These are phyloP conservation scores for Protea cynaroides DNA, from an alignment of 164 flowering plant species.

Conservation along the genomic window DNA sequence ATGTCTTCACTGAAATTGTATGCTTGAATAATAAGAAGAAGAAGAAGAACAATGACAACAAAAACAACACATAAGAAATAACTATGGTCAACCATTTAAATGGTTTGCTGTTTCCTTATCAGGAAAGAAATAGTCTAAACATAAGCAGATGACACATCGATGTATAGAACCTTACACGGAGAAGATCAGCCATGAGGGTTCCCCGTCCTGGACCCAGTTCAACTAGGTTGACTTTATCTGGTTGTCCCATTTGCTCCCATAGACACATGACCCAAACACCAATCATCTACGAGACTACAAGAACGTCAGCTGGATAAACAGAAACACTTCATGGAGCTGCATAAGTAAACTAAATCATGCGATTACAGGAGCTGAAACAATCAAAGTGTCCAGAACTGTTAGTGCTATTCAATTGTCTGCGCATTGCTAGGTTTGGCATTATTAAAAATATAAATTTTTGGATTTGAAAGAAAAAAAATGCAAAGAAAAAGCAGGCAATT, in stretches of 20 bases:
- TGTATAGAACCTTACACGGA: conserved; percentile 49
- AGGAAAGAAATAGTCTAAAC: not conserved
- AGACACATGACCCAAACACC: conserved; percentile 94
- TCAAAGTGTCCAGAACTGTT: not conserved
- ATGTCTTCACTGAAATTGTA: conserved; percentile 1
- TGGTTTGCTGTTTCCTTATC: too few species aligned
- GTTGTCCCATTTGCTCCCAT: conserved; percentile 99
- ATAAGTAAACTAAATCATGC: not conserved
- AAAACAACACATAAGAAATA: too few species aligned
- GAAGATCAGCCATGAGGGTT: conserved; percentile 97
- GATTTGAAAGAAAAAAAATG: not conserved
- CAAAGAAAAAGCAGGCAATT: not conserved
- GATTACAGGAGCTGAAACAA: not conserved
- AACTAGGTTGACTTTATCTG: conserved; percentile 62
- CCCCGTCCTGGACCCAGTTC: conserved; percentile 99
- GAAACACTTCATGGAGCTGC: not conserved
- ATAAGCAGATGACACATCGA: not conserved
- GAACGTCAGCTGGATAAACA: not conserved
- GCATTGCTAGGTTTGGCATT: too few species aligned
- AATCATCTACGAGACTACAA: conserved; percentile 54
- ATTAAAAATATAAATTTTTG: not conserved
- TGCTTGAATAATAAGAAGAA: not conserved
- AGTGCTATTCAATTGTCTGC: too few species aligned
- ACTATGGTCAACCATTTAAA: too few species aligned
- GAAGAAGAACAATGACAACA: too few species aligned